phyloP scores from a whole-genome alignment of 2,329 filamentous ascomycete species.

The Arthrobotrys iridis region DNA sequence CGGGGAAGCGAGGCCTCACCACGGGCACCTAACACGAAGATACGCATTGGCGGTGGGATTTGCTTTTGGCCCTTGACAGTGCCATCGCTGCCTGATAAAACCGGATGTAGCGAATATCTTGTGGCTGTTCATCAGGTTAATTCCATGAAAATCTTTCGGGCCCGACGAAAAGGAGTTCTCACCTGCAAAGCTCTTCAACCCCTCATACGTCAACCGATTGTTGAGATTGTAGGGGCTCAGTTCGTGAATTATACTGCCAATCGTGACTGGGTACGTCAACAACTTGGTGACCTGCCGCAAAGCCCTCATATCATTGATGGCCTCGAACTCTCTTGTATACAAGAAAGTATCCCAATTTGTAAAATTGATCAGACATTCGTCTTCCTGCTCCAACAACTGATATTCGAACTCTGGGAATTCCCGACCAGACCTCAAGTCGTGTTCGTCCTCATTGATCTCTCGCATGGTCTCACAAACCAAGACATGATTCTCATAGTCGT shows the following conservation, averaged over 20 bases:
- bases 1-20: conserved; percentile 97
- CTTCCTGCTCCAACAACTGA: conserved; percentile 80
- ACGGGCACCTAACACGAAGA: conserved; percentile 93
- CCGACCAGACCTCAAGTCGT: conserved; percentile 88
- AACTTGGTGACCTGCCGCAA: conserved; percentile 93
- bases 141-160: conserved; percentile 5
- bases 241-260: conserved; percentile 92
- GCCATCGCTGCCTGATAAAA: conserved; percentile 70
- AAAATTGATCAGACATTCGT: conserved; percentile 94
- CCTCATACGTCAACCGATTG: conserved; percentile 81
- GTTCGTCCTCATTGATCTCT: conserved; percentile 97
- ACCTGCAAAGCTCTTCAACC: conserved; percentile 93
- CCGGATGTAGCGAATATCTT: conserved; percentile 91
- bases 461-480: conserved; percentile 89
- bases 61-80: conserved; percentile 72
- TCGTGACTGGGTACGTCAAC: conserved; percentile 90
- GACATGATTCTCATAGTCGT: conserved; percentile 91
- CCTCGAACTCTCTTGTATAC: conserved; percentile 89
- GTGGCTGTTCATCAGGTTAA: conserved; percentile 69
- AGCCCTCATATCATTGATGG: conserved; percentile 87
- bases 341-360: conserved; percentile 98
- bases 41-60: conserved; percentile 82
- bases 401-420: conserved; percentile 95
- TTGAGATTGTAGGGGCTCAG: conserved; percentile 89
- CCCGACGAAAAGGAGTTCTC: conserved; percentile 61